These are phyloP conservation scores for Penicillium arizonense DNA, from an alignment of 495 filamentous ascomycete species.

Conservation along the genomic window DNA sequence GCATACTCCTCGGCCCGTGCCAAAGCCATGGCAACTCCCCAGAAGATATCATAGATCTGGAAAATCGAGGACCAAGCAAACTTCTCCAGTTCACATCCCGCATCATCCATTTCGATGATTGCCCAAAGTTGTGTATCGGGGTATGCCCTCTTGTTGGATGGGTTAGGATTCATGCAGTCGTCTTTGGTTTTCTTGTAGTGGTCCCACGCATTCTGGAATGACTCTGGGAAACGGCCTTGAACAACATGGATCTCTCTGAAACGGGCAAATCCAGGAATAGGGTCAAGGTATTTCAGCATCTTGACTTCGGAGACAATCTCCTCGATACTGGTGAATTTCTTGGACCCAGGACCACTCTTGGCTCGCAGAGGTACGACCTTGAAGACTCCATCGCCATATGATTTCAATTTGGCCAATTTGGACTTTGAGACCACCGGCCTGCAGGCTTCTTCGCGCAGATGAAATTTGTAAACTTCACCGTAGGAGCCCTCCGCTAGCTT, in stretches of 20 bases:
- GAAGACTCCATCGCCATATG: constrained; percentile 47
- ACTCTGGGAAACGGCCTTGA: constrained; percentile 61
- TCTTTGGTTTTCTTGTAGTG: constrained; percentile 56
- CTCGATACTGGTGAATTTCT: constrained; percentile 47
- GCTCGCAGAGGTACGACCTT: constrained; percentile 51
- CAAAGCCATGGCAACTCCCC: constrained; percentile 73
- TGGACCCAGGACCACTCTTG: constrained; percentile 42
- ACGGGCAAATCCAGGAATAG: constrained; percentile 87
- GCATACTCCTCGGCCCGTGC: constrained; percentile 71
- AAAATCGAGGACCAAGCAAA: constrained; percentile 52
- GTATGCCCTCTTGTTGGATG: constrained; percentile 56
- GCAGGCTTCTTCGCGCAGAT: constrained; percentile 35
- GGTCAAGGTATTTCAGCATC: constrained; percentile 72
- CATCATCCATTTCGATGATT: constrained; percentile 84
- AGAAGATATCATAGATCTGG: constrained; percentile 82
- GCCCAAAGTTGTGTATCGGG: constrained; percentile 70
- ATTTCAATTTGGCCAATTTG: constrained; percentile 34
- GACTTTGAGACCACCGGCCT: constrained; percentile 42
- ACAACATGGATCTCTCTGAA: constrained; percentile 78
- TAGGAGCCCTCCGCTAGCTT: constrained; percentile 54
- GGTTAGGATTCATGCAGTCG: constrained; percentile 64
- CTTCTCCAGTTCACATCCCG: constrained; percentile 72
- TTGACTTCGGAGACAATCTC: constrained; percentile 65
- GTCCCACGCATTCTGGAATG: constrained; percentile 67
- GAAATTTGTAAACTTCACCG: constrained; percentile 50